These are phyloP conservation scores for Saccharomyces hybrid DNA, from an alignment of 1,139 yeast species.

Conservation along the genomic window DNA sequence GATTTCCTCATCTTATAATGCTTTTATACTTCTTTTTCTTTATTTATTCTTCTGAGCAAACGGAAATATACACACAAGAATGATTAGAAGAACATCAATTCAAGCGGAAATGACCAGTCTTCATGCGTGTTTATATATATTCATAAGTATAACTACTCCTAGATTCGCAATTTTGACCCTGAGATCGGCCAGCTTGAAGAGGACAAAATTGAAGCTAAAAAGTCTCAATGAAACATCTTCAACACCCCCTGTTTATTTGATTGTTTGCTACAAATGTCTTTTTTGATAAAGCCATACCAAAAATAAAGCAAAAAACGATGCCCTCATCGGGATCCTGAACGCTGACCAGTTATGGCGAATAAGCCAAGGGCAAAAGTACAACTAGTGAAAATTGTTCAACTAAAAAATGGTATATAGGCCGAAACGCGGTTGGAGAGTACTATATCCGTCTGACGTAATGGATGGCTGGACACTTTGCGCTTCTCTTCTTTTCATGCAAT, in stretches of 20 bases:
- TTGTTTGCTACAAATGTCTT: neutral
- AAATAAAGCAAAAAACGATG: neutral
- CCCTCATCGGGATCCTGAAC: neutral
- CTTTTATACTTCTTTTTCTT: neutral
- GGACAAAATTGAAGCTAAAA: neutral
- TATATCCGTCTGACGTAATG: neutral
- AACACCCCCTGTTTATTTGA: neutral
- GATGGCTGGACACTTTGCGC: neutral
- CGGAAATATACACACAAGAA: neutral
- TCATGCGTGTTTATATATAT: neutral
- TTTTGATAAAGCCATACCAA: neutral
- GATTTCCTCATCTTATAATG: neutral
- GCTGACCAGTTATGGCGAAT: neutral
- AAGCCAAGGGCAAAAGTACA: neutral
- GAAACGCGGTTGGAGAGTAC: neutral
- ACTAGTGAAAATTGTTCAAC: neutral
- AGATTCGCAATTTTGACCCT: neutral
- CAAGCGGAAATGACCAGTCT: neutral
- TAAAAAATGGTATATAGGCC: neutral
- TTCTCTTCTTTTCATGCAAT: neutral
- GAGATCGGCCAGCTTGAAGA: neutral
- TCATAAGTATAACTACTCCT: neutral
- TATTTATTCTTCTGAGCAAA: neutral
- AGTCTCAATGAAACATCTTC: neutral
- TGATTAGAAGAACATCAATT: neutral